These are phyloP conservation scores for Beta corolliflora DNA, from an alignment of 179 eudicot species.

Conservation along the genomic window DNA sequence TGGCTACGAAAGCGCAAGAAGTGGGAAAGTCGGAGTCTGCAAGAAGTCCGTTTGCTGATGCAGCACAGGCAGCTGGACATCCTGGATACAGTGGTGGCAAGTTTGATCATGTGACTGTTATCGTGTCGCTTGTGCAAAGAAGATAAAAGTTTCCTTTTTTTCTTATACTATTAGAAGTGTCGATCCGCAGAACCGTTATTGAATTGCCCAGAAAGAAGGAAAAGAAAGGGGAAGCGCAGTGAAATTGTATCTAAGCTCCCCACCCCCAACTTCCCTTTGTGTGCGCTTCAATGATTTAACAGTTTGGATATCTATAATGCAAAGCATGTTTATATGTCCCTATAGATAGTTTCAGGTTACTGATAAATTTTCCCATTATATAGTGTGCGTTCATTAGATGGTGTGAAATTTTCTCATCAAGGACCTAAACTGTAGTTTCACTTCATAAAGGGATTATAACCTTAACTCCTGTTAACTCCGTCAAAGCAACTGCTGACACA, in stretches of 20 bases:
- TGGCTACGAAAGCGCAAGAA: conserved; percentile 66
- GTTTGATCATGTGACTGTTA: conserved; percentile 75
- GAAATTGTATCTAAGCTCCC: not conserved
- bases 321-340: not conserved
- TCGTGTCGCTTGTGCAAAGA: conserved; percentile 64
- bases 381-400: not conserved
- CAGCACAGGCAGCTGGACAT: conserved; percentile 74
- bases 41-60: conserved; percentile 79
- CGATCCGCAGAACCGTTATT: not conserved
- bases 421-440: too few species aligned
- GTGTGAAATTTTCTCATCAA: too few species aligned
- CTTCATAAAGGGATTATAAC: too few species aligned
- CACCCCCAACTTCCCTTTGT: not conserved
- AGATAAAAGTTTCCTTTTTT: not conserved
- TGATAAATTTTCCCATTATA: not conserved
- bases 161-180: too few species aligned
- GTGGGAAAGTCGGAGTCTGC: conserved; percentile 55
- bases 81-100: conserved; percentile 66
- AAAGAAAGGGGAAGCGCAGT: not conserved
- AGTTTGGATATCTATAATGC: not conserved
- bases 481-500: too few species aligned
- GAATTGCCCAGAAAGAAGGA: not conserved
- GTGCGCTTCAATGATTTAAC: not conserved
- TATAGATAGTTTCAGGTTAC: not conserved
- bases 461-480: too few species aligned